Percentiles rank a stretch among this genome's conserved stretches.
These are phyloP conservation scores for Isatis lusitanica DNA, from an alignment of 441 rosid genomes.

Conservation along the genomic window DNA sequence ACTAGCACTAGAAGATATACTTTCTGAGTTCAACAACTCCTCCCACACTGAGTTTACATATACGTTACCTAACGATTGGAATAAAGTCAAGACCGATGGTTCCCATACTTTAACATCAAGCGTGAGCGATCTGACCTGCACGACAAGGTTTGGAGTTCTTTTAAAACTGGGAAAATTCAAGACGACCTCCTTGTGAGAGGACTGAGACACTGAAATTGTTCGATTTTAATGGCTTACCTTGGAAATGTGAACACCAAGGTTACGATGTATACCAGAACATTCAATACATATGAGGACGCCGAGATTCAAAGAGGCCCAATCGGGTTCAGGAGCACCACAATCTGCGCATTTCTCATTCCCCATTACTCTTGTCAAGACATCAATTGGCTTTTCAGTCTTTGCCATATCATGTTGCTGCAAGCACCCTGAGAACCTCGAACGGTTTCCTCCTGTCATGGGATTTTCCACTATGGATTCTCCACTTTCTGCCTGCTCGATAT, in stretches of 20 bases:
- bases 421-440: constrained; percentile 54
- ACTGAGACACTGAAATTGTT: background rate
- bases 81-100: constrained; percentile 71
- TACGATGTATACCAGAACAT: constrained; percentile 97
- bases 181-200: background rate
- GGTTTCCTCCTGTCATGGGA: constrained; percentile 49
- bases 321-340: constrained; percentile 96
- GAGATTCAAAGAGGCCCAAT: constrained; percentile 97
- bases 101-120: constrained; percentile 97
- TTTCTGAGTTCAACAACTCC: constrained; percentile 60
- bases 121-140: constrained; percentile 94
- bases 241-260: constrained; percentile 96
- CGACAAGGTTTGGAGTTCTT: constrained; percentile 15
- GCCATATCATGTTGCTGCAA: constrained; percentile 51
- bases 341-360: constrained; percentile 97
- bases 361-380: constrained; percentile 64
- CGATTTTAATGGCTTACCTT: constrained; percentile 51
- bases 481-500: constrained; percentile 51
- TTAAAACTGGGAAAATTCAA: background rate
- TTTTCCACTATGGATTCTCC: constrained; percentile 53
- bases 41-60: constrained; percentile 87
- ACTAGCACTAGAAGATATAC: constrained; percentile 44
- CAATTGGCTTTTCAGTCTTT: constrained; percentile 79
- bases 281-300: constrained; percentile 94
- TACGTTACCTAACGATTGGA: constrained; percentile 76